Evolutionary conservation across 805 yeast genomes (phyloP).

Genomic region (Tetrapisispora fleetii): DNA sequence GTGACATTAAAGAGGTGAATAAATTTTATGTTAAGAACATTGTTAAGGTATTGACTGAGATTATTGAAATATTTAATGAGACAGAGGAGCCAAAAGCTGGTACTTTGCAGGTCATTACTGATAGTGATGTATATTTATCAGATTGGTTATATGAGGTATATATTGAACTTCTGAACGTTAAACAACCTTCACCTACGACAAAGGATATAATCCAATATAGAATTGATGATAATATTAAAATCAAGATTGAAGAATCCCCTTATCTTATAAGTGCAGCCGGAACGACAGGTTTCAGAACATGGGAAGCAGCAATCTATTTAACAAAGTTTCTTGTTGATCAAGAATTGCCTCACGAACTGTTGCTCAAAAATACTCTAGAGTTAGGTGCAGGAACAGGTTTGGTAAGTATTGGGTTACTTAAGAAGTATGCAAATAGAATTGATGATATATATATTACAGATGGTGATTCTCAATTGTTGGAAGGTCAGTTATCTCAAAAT

Average conservation of each 20-base stretch:
- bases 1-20: constrained; percentile 29
- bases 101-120: constrained; percentile 1
- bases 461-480: constrained; percentile 24
- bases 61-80: constrained; percentile 31
- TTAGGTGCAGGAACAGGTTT: constrained; percentile 89
- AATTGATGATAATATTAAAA: constrained; percentile 10
- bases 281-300: constrained; percentile 81
- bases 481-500: constrained; percentile 26
- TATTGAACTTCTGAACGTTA: constrained; percentile 18
- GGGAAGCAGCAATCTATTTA: constrained; percentile 82
- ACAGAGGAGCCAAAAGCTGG: constrained; percentile 1
- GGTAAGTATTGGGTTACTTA: constrained; percentile 29
- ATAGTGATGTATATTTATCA: constrained; percentile 7
- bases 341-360: background rate
- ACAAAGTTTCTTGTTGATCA: constrained; percentile 33
- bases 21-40: constrained; percentile 42
- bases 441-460: constrained; percentile 21
- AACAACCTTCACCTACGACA: constrained; percentile 19
- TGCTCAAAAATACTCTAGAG: constrained; percentile 40
- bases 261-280: constrained; percentile 60
- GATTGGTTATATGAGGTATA: constrained; percentile 30
- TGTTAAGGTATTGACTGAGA: constrained; percentile 34
- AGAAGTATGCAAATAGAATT: constrained; percentile 5
- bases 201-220: constrained; percentile 28
- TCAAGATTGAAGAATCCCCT: constrained; percentile 50